These are phyloP conservation scores for Suillus paluster DNA, from an alignment of 768 basidiomycete species.

Conservation along the genomic window DNA sequence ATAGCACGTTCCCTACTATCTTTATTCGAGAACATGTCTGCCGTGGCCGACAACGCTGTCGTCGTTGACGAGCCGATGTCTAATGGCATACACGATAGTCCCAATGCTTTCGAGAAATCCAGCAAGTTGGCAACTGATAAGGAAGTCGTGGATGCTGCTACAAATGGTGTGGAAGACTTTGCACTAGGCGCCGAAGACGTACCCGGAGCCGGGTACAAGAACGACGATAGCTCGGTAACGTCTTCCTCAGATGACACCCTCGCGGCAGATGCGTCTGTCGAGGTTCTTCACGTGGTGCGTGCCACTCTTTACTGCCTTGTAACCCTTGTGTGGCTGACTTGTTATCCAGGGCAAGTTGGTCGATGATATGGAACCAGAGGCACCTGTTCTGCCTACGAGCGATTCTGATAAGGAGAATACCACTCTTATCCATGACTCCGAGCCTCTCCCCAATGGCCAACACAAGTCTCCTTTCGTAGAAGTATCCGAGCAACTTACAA, in stretches of 20 bases:
- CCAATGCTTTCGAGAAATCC: background rate
- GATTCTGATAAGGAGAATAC: conserved; percentile 7
- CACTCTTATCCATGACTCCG: background rate
- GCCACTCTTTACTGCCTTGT: background rate
- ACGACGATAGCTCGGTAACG: conserved; percentile 1
- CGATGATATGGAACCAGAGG: background rate
- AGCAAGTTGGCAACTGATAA: background rate
- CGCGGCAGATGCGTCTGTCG: background rate
- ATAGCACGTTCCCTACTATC: conserved; percentile 17
- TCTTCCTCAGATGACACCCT: background rate
- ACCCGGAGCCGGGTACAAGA: background rate
- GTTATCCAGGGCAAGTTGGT: conserved; percentile 4
- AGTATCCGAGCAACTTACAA: background rate
- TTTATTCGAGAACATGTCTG: conserved; percentile 13
- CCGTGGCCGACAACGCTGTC: conserved; percentile 1
- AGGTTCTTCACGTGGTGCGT: conserved; percentile 5
- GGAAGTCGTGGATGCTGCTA: background rate
- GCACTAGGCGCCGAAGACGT: background rate
- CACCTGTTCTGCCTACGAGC: background rate
- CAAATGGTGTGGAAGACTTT: background rate
- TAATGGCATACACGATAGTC: conserved; percentile 5
- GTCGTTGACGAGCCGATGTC: conserved; percentile 13
- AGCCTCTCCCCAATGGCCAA: background rate
- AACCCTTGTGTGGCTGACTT: background rate
- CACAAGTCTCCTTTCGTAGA: background rate